Base-by-base conservation (phyloP, 1,139 yeast species). In the Diutina catenulata region DNA sequence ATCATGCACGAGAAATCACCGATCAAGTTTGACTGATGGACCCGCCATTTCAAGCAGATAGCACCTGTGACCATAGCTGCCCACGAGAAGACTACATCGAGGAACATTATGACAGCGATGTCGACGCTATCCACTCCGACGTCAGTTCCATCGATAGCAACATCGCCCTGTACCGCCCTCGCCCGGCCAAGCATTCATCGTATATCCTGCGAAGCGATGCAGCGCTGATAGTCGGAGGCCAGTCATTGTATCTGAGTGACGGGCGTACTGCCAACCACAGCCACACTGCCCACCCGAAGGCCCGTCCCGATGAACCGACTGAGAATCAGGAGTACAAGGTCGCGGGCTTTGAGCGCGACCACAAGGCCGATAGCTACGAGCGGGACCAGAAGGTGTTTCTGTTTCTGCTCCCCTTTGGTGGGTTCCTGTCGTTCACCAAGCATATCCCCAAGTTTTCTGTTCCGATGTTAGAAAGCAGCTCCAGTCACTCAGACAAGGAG, bases 401-500 rank as follows among this genome's bases (percentile, higher is more conserved):
- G n/a, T 33, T 33, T 18, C 28, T 18, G 23, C 20, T 33, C 6
- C 37, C 37, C 5, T 33, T 33, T 18, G 37, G 37, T 7, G 28
- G 28, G 2, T 23, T 24, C 14, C 6, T 16, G 6, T 19, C 20
- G 23, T 6, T 33, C 29, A 25, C 29, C 5, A 15, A 18, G 24
- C 37, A 24, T 10, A 19, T 24, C 5, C 37, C 37, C 28, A 13
- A 16, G 6, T 20, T 21, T 31, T 21, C 10, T 4, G 26, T 6
- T 6, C 14, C 5, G 26, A 13, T 3, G 10, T 11, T 5, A 27
- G 16, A 14, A 27, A 11, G 9, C 11, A 11, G 5, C 15, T 13
- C 59, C 45, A 42, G 48, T 38, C 28, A 57, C 60, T 18, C 67
- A 62, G 35, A 59, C 77, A 14, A 16, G 14, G 35, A 31, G 10